phyloP scores from a whole-genome alignment of 345 rosid genomes.

The Gossypium raimondii region DNA sequence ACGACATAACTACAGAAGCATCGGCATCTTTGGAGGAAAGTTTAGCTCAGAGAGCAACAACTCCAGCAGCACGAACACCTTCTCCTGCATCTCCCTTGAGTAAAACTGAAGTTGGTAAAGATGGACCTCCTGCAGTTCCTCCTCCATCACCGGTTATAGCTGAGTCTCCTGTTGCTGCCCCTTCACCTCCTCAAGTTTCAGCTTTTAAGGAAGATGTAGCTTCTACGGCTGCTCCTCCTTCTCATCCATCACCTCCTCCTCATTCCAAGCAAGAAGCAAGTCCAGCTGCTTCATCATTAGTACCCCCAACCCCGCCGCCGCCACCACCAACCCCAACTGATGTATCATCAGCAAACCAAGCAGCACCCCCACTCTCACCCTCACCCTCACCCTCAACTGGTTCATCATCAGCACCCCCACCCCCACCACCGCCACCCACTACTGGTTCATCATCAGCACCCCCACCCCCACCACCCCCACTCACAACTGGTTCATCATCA shows the following conservation, averaged over 20 bases:
- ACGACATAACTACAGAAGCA: background rate
- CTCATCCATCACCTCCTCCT: conserved; percentile 37
- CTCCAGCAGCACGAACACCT: conserved; percentile 19
- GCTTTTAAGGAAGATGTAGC: conserved; percentile 26
- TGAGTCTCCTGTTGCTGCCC: conserved; percentile 12
- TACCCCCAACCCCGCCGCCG: background rate
- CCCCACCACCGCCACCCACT: conserved; percentile 35
- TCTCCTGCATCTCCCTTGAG: conserved; percentile 25
- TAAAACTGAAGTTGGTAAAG: conserved; percentile 15
- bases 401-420: conserved; percentile 30
- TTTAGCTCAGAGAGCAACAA: background rate
- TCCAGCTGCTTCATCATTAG: conserved; percentile 1
- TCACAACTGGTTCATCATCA: background rate
- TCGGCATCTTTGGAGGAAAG: background rate
- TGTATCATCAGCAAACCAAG: background rate
- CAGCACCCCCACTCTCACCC: background rate
- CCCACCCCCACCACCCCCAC: background rate
- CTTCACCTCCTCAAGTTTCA: conserved; percentile 24
- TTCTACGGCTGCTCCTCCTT: conserved; percentile 34
- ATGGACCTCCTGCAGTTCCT: conserved; percentile 39
- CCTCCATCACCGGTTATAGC: conserved; percentile 14
- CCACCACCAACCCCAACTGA: background rate
- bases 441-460: background rate
- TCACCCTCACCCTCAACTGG: background rate
- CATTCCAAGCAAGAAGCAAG: conserved; percentile 15